These are phyloP conservation scores for Microbotryum scabiosae DNA, from an alignment of 1,284 basidiomycete genomes.

Conservation along the genomic window DNA sequence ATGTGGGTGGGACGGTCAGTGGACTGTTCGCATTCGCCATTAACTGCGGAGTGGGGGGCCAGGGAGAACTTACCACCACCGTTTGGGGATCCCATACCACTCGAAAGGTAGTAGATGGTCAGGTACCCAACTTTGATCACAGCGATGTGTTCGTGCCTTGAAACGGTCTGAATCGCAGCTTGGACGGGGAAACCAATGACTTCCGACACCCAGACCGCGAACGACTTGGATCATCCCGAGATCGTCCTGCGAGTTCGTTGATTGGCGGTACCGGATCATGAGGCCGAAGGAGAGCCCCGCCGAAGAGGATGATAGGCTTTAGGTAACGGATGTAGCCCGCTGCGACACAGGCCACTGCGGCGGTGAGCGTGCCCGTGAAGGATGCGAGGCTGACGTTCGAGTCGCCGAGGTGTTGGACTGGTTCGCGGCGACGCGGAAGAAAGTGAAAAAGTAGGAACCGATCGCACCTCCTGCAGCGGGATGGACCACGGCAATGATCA, in stretches of 20 bases:
- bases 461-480: constrained; percentile 38
- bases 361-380: constrained; percentile 34
- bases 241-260: constrained; percentile 34
- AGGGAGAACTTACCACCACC: constrained; percentile 32
- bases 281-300: constrained; percentile 35
- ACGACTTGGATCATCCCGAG: constrained; percentile 38
- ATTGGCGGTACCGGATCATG: constrained; percentile 38
- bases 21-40: not conserved
- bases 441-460: constrained; percentile 36
- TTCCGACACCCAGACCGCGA: constrained; percentile 36
- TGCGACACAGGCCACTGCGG: constrained; percentile 32
- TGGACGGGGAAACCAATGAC: constrained; percentile 39
- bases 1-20: not conserved
- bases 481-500: constrained; percentile 37
- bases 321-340: constrained; percentile 33
- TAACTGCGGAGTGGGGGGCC: not conserved
- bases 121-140: constrained; percentile 38
- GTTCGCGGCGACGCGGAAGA: constrained; percentile 34
- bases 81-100: constrained; percentile 40
- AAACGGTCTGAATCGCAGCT: constrained; percentile 38
- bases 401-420: constrained; percentile 34
- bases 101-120: constrained; percentile 39
- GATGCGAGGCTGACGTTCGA: constrained; percentile 32
- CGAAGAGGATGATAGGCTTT: constrained; percentile 38
- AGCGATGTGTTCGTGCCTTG: constrained; percentile 39